Evolutionary conservation across 495 filamentous ascomycete genomes (phyloP).

Genomic region (Xylaria intraflava): DNA sequence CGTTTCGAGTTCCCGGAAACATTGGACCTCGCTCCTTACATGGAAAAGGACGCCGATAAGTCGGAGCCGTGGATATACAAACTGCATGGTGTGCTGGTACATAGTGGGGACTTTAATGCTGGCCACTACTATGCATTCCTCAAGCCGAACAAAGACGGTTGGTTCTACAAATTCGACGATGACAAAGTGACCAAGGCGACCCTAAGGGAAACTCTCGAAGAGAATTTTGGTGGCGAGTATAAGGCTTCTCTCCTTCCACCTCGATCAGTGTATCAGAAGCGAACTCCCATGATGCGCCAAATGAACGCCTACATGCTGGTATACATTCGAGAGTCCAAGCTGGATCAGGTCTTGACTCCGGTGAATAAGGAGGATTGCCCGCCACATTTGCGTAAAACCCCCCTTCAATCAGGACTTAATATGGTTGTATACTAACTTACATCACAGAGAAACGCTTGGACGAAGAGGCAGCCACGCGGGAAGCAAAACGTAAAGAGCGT

Average conservation of each 20-base stretch:
- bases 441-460: constrained; percentile 57
- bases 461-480: constrained; percentile 69
- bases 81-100: constrained; percentile 90
- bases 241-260: constrained; percentile 44
- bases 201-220: constrained; percentile 84
- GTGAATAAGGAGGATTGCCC: constrained; percentile 73
- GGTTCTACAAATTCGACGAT: constrained; percentile 97
- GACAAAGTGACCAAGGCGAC: constrained; percentile 92
- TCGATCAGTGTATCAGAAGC: constrained; percentile 34
- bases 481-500: constrained; percentile 71
- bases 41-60: constrained; percentile 77
- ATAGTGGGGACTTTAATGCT: constrained; percentile 92
- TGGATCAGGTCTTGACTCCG: constrained; percentile 72
- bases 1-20: constrained; percentile 94
- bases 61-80: constrained; percentile 88
- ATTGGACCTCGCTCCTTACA: constrained; percentile 83
- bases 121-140: constrained; percentile 99
- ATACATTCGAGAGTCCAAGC: constrained; percentile 79
- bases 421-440: constrained; percentile 25
- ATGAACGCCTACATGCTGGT: constrained; percentile 95
- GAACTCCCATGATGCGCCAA: constrained; percentile 45
- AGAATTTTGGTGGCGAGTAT: constrained; percentile 94
- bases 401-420: neutral
- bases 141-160: constrained; percentile 83
- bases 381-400: constrained; percentile 65